These are phyloP conservation scores for Lactifluus hygrophoroides DNA, from an alignment of 768 basidiomycete species.

Conservation along the genomic window DNA sequence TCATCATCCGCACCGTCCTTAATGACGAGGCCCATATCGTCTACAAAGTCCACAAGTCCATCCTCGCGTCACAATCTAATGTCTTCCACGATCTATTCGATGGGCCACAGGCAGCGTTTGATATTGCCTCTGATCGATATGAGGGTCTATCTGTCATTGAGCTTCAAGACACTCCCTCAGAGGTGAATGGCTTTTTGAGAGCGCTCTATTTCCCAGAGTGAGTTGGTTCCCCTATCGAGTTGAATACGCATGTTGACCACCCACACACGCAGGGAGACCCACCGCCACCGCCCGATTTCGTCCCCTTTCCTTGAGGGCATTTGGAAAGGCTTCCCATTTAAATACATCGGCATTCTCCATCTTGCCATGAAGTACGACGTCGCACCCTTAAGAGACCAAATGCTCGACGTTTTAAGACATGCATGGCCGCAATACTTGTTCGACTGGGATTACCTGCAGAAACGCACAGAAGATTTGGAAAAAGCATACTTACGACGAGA, in stretches of 20 bases:
- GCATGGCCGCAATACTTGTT: constrained; percentile 16
- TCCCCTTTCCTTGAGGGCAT: constrained; percentile 15
- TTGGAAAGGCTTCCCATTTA: constrained; percentile 17
- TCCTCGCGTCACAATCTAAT: constrained; percentile 14
- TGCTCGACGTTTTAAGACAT: constrained; percentile 8
- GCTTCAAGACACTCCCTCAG: constrained; percentile 13
- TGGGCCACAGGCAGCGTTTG: constrained; percentile 5
- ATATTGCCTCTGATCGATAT: constrained; percentile 13
- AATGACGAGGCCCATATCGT: neutral
- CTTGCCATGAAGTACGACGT: constrained; percentile 15
- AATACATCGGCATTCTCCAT: constrained; percentile 13
- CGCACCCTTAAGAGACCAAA: constrained; percentile 1
- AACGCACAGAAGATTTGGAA: constrained; percentile 16
- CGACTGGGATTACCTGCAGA: constrained; percentile 14
- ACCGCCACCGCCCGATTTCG: constrained; percentile 13
- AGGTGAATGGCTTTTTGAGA: constrained; percentile 11
- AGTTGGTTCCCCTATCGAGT: neutral
- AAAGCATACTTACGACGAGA: constrained; percentile 10
- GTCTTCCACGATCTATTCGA: constrained; percentile 16
- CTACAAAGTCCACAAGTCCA: constrained; percentile 17
- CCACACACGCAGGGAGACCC: constrained; percentile 7
- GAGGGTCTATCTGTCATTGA: constrained; percentile 17
- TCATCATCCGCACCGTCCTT: constrained; percentile 12
- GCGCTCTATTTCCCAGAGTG: constrained; percentile 17
- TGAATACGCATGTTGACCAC: neutral